Evolutionary conservation across 176 grass and related monocot species (phyloP), one percentile per base, ranked within the genome.

Genomic region (Oryza glaberrima): DNA sequence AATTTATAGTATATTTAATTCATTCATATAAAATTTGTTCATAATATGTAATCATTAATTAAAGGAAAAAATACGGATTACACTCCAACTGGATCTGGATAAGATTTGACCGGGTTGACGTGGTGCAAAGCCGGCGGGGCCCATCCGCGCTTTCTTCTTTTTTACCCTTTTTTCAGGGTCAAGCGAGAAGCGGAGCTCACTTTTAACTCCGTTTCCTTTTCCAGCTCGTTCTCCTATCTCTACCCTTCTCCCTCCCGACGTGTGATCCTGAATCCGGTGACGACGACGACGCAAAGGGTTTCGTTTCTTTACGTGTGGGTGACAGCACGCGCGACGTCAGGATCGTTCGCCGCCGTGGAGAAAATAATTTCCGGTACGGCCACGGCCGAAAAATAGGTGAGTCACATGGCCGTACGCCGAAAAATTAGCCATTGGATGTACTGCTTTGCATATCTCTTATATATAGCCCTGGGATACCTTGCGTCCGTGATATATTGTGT

Each of bases 81-180:
- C 26, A 26, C 26, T 26, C 26, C 26, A 26, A 70, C 73, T 30
- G 82, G n/a, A 32, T 77, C 16, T 70, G 65, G 75, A 85, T 72
- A 25, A 72, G 75, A 79, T 19, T 38, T 64, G 52, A 63, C 36
- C 35, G 3, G 0, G 20, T 13, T 7, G 36, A 38, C 0, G 0
- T 38, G 34, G 63, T 1, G 44, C 11, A 6, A 8, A 10, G 28
- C 2, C 15, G 11, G 25, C 23, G 16, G 70, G 81, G 9, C 35
- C 40, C 80, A 19, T 6, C 38, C 38, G 1, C 72, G 19, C 61
- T 40, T 40, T 6, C 6, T 38, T 34, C 7, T 36, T 40, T 66
- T 75, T 49, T 75, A 3, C 4, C 34, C 34, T 4, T 20, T 56
- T 56, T 2, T 56, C 16, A 56, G 16, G 56, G 56, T 61, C 56